These are phyloP conservation scores for Bretschneidera sinensis DNA, from an alignment of 345 rosid genomes.

Conservation along the genomic window DNA sequence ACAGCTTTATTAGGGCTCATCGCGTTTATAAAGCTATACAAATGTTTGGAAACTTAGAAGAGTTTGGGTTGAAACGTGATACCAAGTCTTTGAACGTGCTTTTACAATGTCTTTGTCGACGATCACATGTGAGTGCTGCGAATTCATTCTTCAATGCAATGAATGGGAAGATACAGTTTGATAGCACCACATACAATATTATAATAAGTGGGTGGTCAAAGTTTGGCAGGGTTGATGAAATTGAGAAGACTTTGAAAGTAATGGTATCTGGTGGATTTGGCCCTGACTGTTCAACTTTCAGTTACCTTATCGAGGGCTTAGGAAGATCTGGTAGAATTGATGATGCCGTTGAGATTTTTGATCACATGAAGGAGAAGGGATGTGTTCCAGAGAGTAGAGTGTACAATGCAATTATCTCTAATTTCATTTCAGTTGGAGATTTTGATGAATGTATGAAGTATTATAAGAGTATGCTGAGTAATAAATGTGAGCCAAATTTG, in stretches of 20 bases:
- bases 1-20: conserved; percentile 48
- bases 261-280: conserved; percentile 52
- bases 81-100: conserved; percentile 58
- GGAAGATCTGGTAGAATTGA: conserved; percentile 70
- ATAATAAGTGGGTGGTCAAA: conserved; percentile 76
- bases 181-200: conserved; percentile 48
- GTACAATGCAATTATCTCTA: conserved; percentile 74
- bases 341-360: conserved; percentile 59
- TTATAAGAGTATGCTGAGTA: conserved; percentile 46
- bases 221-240: conserved; percentile 50
- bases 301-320: conserved; percentile 61
- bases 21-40: conserved; percentile 50
- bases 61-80: conserved; percentile 45
- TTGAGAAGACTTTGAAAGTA: conserved; percentile 52
- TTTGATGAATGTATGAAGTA: conserved; percentile 53
- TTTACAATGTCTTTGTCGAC: conserved; percentile 56
- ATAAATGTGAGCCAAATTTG: conserved; percentile 48
- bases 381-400: conserved; percentile 42
- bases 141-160: conserved; percentile 45
- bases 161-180: conserved; percentile 45
- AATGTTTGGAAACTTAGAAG: conserved; percentile 44
- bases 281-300: conserved; percentile 50
- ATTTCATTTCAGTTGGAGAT: conserved; percentile 45
- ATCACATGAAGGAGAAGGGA: conserved; percentile 44
- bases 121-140: conserved; percentile 70